Base-by-base conservation (phyloP, 805 yeast species). In the Nakazawaea ishiwadae region DNA sequence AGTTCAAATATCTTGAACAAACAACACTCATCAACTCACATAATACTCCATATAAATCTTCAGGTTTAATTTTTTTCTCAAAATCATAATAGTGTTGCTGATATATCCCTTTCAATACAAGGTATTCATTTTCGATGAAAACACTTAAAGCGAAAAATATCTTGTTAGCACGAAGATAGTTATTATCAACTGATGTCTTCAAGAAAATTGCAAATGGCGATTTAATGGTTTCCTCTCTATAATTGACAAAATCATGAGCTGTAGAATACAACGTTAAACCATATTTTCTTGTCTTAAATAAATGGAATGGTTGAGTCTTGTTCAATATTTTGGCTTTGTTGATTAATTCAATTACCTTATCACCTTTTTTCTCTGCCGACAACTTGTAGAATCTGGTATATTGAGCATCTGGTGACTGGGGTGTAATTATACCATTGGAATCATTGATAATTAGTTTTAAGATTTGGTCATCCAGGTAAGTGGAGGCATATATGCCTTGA, bases 231-330 rank as follows among this genome's bases (percentile, higher is more conserved):
- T 85, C 95, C 4, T 54, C 55, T 5, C 53, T 55, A 52, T 82
- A 85, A 1, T 71, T 63, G 0, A 60, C 51, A 2, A 62, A 49
- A 50, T 80, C 85, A 54, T 85, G 95, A 0, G 93, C 93, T 3
- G 89, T 77, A 10, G 79, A 78, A 55, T 75, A 84, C 1, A 81
- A 52, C 27, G 69, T 53, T 45, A 66, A 44, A 28, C 67, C 68
- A 40, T 59, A 59, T 20, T 59, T 58, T 9, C 43, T 37, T 3
- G 76, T 66, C 49, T 73, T 77, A 68, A 91, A 91, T 24, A 91
- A 63, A 63, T 90, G 96, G 62, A 90, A 88, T 3, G 96, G 90
- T 36, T 88, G 84, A 1, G 80, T 74, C 54, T 91, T 90, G 54
- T 79, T 78, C 40, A 90, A 66, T 16, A 87, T 73, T 46, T 77